Percentiles rank a stretch among this genome's conserved stretches.
Evolutionary conservation across 129 eudicot species (phyloP).

Genomic region (Arctium lappa): DNA sequence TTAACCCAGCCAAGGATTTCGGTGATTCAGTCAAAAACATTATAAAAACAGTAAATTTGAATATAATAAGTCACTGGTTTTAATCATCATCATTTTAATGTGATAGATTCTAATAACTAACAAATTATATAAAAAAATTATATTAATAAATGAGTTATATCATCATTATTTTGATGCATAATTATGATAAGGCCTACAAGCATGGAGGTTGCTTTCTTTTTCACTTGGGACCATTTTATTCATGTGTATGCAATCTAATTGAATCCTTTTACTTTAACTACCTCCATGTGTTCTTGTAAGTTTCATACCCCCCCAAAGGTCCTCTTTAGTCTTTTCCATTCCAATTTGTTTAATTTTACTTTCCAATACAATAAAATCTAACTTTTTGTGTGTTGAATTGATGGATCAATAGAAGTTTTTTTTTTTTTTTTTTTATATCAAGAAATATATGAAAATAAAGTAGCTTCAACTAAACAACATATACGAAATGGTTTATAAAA

Average conservation of each 20-base stretch:
- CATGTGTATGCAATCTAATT: conserved; percentile 10
- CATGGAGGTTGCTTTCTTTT: conserved; percentile 14
- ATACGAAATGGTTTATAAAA: not conserved
- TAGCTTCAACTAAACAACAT: not conserved
- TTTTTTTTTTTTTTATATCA: not conserved
- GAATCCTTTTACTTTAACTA: conserved; percentile 13
- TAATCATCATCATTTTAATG: not conserved
- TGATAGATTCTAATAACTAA: not conserved
- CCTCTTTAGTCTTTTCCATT: not conserved
- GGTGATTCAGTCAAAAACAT: not conserved
- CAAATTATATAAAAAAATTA: not conserved
- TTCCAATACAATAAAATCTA: not conserved
- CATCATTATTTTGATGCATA: not conserved
- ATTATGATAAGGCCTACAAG: not conserved
- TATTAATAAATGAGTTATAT: not conserved
- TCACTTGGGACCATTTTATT: conserved; percentile 18
- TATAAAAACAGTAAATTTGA: not conserved
- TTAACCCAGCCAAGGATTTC: not conserved
- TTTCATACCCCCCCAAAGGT: not conserved
- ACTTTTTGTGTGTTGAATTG: no score
- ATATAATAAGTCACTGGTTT: not conserved
- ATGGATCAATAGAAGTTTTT: not conserved
- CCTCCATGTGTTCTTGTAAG: conserved; percentile 13
- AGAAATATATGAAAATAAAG: no score
- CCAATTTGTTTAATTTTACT: not conserved